These are phyloP conservation scores for Apiotrichum akiyoshidainum DNA, from an alignment of 1,284 basidiomycete species.

Conservation along the genomic window DNA sequence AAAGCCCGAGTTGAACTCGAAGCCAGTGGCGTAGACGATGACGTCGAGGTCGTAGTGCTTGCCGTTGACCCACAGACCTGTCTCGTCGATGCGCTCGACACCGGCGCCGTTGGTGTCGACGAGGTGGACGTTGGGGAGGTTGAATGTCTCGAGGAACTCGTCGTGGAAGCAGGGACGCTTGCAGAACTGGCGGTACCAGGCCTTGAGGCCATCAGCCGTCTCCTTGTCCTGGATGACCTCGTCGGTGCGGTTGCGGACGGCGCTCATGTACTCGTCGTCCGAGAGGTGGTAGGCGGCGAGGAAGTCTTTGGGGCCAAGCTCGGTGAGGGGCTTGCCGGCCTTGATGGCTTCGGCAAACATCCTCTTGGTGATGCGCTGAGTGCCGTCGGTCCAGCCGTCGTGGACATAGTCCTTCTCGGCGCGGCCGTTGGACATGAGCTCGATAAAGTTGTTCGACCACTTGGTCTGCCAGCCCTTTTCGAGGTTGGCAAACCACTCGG, in stretches of 20 bases:
- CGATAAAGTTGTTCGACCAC: slow-evolving; percentile 16
- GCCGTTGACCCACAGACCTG: slow-evolving; percentile 16
- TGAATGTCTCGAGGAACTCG: slow-evolving; percentile 18
- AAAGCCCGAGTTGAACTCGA: slow-evolving; percentile 14
- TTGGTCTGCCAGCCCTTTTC: slow-evolving; percentile 18
- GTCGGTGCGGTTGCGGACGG: slow-evolving; percentile 10
- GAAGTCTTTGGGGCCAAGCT: slow-evolving; percentile 5
- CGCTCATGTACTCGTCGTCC: slow-evolving; percentile 12
- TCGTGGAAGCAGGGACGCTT: slow-evolving; percentile 18
- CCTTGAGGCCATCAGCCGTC: slow-evolving; percentile 16
- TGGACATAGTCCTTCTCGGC: slow-evolving; percentile 12
- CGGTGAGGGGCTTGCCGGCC: not conserved
- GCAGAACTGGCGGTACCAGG: slow-evolving; percentile 20
- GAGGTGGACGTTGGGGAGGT: slow-evolving; percentile 15
- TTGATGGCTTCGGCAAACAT: slow-evolving; percentile 6
- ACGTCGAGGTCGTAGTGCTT: slow-evolving; percentile 18
- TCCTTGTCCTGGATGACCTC: slow-evolving; percentile 13
- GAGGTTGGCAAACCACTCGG: slow-evolving; percentile 15
- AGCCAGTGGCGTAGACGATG: slow-evolving; percentile 19
- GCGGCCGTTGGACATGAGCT: slow-evolving; percentile 10
- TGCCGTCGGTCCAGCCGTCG: slow-evolving; percentile 19
- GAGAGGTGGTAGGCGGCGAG: slow-evolving; percentile 12
- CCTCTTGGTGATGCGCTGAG: slow-evolving; percentile 12
- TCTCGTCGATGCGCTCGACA: slow-evolving; percentile 13
- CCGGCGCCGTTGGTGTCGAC: slow-evolving; percentile 20